Base-by-base conservation (phyloP, 2,329 filamentous ascomycete species). In the Colletotrichum acutatum region DNA sequence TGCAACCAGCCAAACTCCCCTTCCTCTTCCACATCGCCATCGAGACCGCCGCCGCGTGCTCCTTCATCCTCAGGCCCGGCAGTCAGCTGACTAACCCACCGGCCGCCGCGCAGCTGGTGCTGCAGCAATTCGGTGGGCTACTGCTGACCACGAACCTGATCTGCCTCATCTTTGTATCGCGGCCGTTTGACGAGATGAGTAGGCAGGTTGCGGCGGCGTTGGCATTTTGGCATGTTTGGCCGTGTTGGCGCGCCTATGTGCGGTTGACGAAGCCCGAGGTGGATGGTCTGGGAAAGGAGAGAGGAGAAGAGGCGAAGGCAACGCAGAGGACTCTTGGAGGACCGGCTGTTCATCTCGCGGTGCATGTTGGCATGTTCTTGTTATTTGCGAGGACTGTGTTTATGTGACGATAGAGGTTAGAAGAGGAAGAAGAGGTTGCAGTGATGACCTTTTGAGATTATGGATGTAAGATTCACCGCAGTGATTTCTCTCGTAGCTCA, bases 221-320 rank as follows among this genome's bases (percentile, higher is more conserved):
- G 71, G 86, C 83, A 0, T 83, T 83, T 26, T 89, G 88, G 78
- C 87, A 89, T 69, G 53, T 84, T 1, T 89, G 84, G 80, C 87
- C 87, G 2, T 83, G 81, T 34, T 80, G 83, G 60, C 81, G 87
- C 42, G 87, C 87, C 0, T 80, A 77, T 12, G 74, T 77, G 19
- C 80, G 83, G 52, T 78, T 86, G 14, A 72, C 74, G 32, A 54
- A 64, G n/a, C 74, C 74, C 12, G 71, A 74, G 24, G 75, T 72
- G 32, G 70, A 68, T 24, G 54, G 4, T 4, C 5, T 4, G 24
- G 60, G 66, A 12, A 65, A 52, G 49, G 14, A 8, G 19, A 68
- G 65, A 16, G 65, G 68, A 0, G 70, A 14, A 42, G 37, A 42
- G 37, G 37, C 7, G 37, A 42, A 71, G 46, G 16, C 72, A 14